Evolutionary conservation across 116 monocot genomes (phyloP).

Genomic region (Posidonia oceanica): DNA sequence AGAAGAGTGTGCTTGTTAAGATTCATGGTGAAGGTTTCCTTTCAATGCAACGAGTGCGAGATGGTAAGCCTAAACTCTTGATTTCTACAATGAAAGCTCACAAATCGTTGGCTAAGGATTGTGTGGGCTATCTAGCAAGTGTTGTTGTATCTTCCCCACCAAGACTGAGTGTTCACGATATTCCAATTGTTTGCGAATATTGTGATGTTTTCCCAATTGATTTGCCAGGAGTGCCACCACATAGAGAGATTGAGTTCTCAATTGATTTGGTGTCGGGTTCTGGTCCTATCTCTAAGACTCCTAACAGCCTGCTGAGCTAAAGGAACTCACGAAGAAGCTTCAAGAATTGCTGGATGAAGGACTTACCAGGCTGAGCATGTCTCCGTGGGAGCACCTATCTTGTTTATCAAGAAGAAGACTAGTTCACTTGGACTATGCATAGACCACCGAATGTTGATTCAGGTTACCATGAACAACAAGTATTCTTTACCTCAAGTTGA

Average conservation of each 20-base stretch:
- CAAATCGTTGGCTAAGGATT: neutral
- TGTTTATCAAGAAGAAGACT: too few species aligned
- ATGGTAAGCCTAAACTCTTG: neutral
- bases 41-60: accelerated
- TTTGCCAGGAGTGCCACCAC: neutral
- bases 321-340: too few species aligned
- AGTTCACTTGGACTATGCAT: too few species aligned
- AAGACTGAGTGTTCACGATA: neutral
- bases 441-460: too few species aligned
- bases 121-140: neutral
- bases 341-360: too few species aligned
- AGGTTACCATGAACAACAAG: too few species aligned
- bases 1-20: neutral
- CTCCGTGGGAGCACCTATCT: too few species aligned
- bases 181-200: neutral
- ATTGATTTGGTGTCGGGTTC: too few species aligned
- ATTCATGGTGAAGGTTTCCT: neutral
- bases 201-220: neutral
- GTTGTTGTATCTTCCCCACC: neutral
- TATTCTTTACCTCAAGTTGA: too few species aligned
- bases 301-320: too few species aligned
- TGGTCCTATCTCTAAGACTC: too few species aligned
- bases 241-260: neutral
- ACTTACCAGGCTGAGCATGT: too few species aligned
- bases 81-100: neutral